Evolutionary conservation across 1,139 yeast species (phyloP), one percentile per base, ranked within the genome.

Genomic region (Suhomyces chickasaworum): DNA sequence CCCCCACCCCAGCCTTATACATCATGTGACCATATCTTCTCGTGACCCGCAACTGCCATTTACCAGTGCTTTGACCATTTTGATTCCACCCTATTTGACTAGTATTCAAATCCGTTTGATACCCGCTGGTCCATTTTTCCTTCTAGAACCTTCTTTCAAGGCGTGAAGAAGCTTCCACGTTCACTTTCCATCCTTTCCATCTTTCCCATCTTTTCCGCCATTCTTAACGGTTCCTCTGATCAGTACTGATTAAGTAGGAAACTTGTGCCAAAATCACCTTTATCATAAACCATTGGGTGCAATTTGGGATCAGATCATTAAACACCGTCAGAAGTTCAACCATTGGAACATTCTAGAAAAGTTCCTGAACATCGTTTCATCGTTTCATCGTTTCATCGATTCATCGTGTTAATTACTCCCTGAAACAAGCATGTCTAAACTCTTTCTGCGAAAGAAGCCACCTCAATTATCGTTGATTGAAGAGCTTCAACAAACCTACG

Each of bases 401-500:
- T 23, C 21, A 10, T 23, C 9, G 10, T n/a, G 20, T 17, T 16
- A 32, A 20, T n/a, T 25, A 16, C 13, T 22, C 8, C 15, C 37
- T 23, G 30, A 17, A 17, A 41, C 30, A 13, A 83, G 78, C 73
- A 75, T 68, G 68, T 71, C 49, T 78, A 78, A 78, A 66, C 50
- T 49, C 29, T 62, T 68, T 69, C 77, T 79, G 56, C 72, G 85
- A 61, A 82, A 76, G 63, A 80, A 72, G 56, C 85, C 85, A 20
- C 79, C 81, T 29, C 80, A 78, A 51, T 63, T 69, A 41, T 61
- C 75, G 38, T 74, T 82, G 6, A 59, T 80, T 18, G 84, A 82
- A 32, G 83, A 80, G 52, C 71, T 84, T 44, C 77, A 82, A 47
- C 83, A 79, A 47, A 66, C 85, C 1, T 85, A 85, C 64, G 75